Conservation (phyloP, 2,329 filamentous ascomycete genomes). For the Exophiala spinifera region DNA sequence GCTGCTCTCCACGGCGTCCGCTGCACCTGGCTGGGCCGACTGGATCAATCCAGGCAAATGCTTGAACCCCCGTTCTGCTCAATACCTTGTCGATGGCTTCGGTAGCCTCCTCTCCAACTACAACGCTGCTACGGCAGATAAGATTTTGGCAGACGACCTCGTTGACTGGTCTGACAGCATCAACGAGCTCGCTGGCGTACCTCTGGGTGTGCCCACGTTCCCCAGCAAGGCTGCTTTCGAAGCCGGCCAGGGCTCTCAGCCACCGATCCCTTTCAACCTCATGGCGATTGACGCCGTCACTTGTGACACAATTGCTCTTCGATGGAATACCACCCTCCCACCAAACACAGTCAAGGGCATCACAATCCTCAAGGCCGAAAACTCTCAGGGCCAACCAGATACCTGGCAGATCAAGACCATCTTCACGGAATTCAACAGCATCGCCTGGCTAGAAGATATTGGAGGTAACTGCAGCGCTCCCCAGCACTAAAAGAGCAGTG, state of each 20-base stretch:
- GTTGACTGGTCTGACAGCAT: slow-evolving; percentile 35
- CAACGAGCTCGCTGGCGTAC: slow-evolving; percentile 32
- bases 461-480: slow-evolving; percentile 20
- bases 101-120: slow-evolving; percentile 20
- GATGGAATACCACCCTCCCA: slow-evolving; percentile 31
- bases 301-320: slow-evolving; percentile 33
- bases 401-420: slow-evolving; percentile 35
- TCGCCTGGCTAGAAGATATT: slow-evolving; percentile 23
- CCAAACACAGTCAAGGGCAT: slow-evolving; percentile 33
- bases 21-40: slow-evolving; percentile 14
- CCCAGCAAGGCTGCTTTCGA: slow-evolving; percentile 33
- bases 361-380: slow-evolving; percentile 31
- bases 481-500: background rate
- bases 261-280: slow-evolving; percentile 31
- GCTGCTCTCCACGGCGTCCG: slow-evolving; percentile 20
- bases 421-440: slow-evolving; percentile 37
- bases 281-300: slow-evolving; percentile 30
- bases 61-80: slow-evolving; percentile 10
- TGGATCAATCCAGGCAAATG: slow-evolving; percentile 21
- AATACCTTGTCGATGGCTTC: slow-evolving; percentile 20
- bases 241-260: slow-evolving; percentile 28
- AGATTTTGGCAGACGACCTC: slow-evolving; percentile 31
- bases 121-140: slow-evolving; percentile 16
- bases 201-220: slow-evolving; percentile 34
- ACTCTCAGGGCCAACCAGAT: slow-evolving; percentile 17